phyloP scores from a whole-genome alignment of 371 early-diverging fungal species.

The Mortierella polycephala region DNA sequence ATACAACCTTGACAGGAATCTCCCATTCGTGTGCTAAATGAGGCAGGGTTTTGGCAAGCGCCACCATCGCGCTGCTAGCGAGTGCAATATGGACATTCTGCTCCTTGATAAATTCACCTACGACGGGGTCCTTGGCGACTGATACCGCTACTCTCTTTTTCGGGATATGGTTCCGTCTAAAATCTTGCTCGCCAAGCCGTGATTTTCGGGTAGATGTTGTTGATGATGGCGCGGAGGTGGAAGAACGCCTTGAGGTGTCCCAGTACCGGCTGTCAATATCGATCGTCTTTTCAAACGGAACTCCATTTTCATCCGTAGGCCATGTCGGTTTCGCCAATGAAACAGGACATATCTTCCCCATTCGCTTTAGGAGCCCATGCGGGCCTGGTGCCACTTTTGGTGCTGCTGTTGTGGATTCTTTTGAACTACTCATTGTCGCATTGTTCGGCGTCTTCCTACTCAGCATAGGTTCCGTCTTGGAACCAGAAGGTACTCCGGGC shows the following conservation, averaged over 20 bases:
- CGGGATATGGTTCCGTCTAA: conserved; percentile 18
- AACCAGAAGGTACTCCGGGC: conserved; percentile 22
- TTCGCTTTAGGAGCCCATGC: conserved; percentile 29
- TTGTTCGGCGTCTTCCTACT: conserved; percentile 8
- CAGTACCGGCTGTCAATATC: conserved; percentile 33
- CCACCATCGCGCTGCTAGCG: conserved; percentile 37
- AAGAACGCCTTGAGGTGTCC: background rate
- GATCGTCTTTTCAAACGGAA: conserved; percentile 30
- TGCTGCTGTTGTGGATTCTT: no score
- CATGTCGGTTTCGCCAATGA: conserved; percentile 41
- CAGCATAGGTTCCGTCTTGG: conserved; percentile 29
- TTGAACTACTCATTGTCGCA: no score
- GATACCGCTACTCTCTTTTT: conserved; percentile 17
- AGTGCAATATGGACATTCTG: conserved; percentile 40
- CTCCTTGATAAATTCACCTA: conserved; percentile 24
- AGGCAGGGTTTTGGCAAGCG: conserved; percentile 34
- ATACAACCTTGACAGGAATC: conserved; percentile 43
- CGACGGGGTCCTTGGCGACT: conserved; percentile 28
- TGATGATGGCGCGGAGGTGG: background rate
- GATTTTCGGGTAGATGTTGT: background rate
- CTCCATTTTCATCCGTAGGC: conserved; percentile 49
- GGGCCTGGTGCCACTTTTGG: background rate
- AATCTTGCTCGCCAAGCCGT: conserved; percentile 11
- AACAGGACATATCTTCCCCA: conserved; percentile 40
- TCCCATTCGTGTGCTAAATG: conserved; percentile 42